Percentiles rank a stretch among this genome's conserved stretches.
These are phyloP conservation scores for Phaeosphaeria sp. DNA, from an alignment of 2,329 filamentous ascomycete genomes.

Conservation along the genomic window DNA sequence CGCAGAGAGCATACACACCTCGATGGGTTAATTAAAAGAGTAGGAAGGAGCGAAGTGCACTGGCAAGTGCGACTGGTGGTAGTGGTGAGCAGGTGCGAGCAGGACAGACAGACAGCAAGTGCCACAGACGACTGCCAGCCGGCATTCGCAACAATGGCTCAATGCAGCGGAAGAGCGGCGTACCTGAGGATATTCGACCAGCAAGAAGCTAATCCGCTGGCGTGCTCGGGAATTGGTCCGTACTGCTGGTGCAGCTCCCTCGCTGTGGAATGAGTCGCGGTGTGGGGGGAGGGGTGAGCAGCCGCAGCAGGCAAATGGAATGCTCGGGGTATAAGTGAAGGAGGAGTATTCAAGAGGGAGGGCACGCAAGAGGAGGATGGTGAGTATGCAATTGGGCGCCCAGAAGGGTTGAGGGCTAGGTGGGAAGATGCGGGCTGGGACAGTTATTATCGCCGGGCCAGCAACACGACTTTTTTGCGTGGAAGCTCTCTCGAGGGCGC, in stretches of 20 bases:
- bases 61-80: constrained; percentile 13
- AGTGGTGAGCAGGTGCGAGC: constrained; percentile 17
- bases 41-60: constrained; percentile 23
- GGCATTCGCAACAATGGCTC: constrained; percentile 20
- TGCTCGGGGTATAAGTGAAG: constrained; percentile 16
- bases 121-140: neutral
- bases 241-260: constrained; percentile 45
- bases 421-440: constrained; percentile 26
- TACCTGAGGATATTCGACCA: constrained; percentile 9
- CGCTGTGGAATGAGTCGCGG: constrained; percentile 25
- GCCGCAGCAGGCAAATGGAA: constrained; percentile 24
- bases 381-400: constrained; percentile 26
- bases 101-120: constrained; percentile 2
- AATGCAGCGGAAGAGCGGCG: constrained; percentile 5
- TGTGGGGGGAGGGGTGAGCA: constrained; percentile 16
- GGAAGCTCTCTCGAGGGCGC: neutral
- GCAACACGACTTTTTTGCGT: constrained; percentile 35
- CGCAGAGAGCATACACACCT: neutral
- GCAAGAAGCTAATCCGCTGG: constrained; percentile 47
- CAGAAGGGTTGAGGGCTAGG: constrained; percentile 24
- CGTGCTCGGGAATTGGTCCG: constrained; percentile 38
- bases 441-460: constrained; percentile 25
- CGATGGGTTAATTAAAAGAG: neutral
- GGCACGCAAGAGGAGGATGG: constrained; percentile 3
- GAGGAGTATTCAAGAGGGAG: constrained; percentile 14